Conservation (phyloP, 2,329 filamentous ascomycete species). For the Xylariaceae sp. region DNA sequence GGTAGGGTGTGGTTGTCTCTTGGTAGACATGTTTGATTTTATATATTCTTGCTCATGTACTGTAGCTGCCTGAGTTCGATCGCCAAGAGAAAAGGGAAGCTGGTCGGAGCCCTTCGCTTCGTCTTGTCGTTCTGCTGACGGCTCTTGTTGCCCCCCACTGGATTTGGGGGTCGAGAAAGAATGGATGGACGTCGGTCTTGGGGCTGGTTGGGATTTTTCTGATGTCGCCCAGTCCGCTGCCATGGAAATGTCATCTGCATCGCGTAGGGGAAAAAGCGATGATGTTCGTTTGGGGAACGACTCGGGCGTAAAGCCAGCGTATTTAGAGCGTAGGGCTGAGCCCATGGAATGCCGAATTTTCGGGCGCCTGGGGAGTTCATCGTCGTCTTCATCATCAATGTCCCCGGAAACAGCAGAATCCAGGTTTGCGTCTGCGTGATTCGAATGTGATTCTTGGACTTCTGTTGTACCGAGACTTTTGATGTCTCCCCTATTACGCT, state of each 20-base stretch:
- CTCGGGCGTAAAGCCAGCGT: conserved; percentile 10
- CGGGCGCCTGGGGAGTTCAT: conserved; percentile 13
- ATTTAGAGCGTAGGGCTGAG: conserved; percentile 23
- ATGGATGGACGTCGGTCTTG: conserved; percentile 29
- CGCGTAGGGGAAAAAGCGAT: conserved; percentile 15
- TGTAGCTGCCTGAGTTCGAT: conserved; percentile 21
- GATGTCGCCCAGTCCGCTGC: conserved; percentile 14
- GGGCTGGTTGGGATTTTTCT: conserved; percentile 9
- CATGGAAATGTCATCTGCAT: conserved; percentile 10
- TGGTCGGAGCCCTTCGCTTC: conserved; percentile 16
- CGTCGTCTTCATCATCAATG: conserved; percentile 18
- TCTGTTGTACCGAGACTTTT: conserved; percentile 33
- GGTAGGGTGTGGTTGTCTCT: conserved; percentile 13
- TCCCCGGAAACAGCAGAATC: conserved; percentile 9
- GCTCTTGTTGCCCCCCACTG: conserved; percentile 12
- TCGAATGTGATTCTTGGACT: conserved; percentile 37
- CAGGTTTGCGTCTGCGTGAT: neutral
- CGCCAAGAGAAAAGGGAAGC: conserved; percentile 25
- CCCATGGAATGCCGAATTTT: conserved; percentile 27
- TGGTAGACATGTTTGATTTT: conserved; percentile 17
- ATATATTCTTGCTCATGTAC: conserved; percentile 13
- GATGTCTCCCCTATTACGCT: conserved; percentile 49
- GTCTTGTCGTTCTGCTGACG: conserved; percentile 9
- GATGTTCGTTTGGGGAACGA: conserved; percentile 21
- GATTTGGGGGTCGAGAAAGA: conserved; percentile 22